Evolutionary conservation across 2,329 filamentous ascomycete species (phyloP), one percentile per base, ranked within the genome.

Genomic region (Penicillium sp.): DNA sequence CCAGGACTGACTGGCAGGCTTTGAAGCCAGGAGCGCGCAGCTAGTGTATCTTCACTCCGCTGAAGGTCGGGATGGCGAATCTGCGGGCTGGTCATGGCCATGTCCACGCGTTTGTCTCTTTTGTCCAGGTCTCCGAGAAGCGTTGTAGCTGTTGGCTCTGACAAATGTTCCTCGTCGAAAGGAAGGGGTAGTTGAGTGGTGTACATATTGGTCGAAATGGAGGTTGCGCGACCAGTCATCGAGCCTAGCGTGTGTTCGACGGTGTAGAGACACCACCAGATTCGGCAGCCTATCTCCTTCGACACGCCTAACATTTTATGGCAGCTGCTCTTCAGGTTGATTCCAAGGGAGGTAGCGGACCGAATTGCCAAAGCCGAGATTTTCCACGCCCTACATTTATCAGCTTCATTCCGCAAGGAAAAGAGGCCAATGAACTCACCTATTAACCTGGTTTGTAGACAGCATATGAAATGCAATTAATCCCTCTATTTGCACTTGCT

Each of bases 231-330:
- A 24, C 74, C 74, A 3, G 74, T 75, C 68, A 76, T 74, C 45
- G 68, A 60, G n/a, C 68, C 67, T 13, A 77, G 67, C 9, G 66
- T 65, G 40, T 72, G 69, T 54, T 76, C 74, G 2, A 75, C 56
- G 0, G 61, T 55, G 50, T 71, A 71, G 3, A 77, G 57, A 32
- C 72, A 71, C 70, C 74, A 76, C 75, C 75, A 78, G 1, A 76
- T 63, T 22, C 72, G 66, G 40, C 70, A 72, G 4, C 72, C 69
- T 10, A 67, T 62, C 56, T 75, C 74, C 51, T 72, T 75, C 16
- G 73, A 70, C 2, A 63, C 55, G 26, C 68, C 62, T 14, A 66
- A 58, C 20, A 73, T 62, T 2, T 60, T 61, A 10, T 48, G 55
- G 39, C 66, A 70, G 20, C 66, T 65, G 39, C 67, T 75, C 29